Base-by-base conservation (phyloP, 306 rosid genomes). In the Vachellia collinsii region DNA sequence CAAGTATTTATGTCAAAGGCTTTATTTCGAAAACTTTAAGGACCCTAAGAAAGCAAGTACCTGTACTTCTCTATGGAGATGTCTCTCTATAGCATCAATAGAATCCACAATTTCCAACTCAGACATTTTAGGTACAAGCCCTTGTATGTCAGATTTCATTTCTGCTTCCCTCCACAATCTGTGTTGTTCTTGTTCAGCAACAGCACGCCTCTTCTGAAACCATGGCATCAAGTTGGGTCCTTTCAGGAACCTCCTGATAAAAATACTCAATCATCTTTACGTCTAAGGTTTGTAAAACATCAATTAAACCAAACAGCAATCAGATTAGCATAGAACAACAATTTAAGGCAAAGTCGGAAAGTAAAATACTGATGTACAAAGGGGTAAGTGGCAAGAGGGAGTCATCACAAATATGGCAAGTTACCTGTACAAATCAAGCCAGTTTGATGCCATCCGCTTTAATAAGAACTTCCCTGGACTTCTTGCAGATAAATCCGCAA, bases 401-500 rank as follows among this genome's bases (percentile, higher is more conserved):
- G 78, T 54, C 54, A 54, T 56, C 12, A 80, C 59, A 66, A 29
- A 56, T 43, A 47, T n/a, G 58, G 62, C 68, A 77, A 66, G 72
- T 58, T 75, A 93, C 97, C 98, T 85, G 85, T 90, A 94, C 8
- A 58, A 58, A 74, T 92, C 97, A 85, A 91, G 85, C 97, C 98
- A 92, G 79, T 92, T 91, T 77, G 94, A 91, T 87, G 86, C 90
- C 97, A 91, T 89, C 78, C 97, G 85, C 89, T 94, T 94, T 6
- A 93, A 89, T 73, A 94, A 70, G 84, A 94, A 94, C 88, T 94
- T 94, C 87, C 97, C 97, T 1, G 97, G 97, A 74, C 97, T 97
- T 79, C 98, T 89, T 37, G 89, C 89, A 9, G 94, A 91, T 80
- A 94, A 80, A 82, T 81, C 88, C 72, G 86, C 91, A 37, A 92